Base-by-base conservation (phyloP, 345 rosid species). In the Aquilaria malaccensis region DNA sequence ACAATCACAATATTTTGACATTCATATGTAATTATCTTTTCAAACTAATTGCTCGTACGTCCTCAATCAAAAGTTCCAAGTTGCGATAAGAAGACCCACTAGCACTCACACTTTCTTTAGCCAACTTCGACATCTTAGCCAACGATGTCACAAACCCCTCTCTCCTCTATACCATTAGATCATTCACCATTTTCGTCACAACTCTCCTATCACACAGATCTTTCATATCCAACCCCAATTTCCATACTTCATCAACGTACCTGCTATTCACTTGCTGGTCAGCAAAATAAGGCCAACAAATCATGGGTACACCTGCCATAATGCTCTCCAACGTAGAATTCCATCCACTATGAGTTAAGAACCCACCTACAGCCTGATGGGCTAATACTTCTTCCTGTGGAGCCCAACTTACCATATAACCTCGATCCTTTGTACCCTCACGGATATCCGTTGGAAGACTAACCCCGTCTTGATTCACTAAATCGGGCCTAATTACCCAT, bases 321-420 rank as follows among this genome's bases (percentile, higher is more conserved):
- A 83, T 56, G 64, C 90, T 81, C 70, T 91, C 98, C 67, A 88
- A 10, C 0, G 88, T 88, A 1, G 95, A 91, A 76, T 91, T 91
- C 95, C 96, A 83, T 10, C 95, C 90, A 50, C 79, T 74, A 33
- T 86, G 95, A 0, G 95, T 86, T 49, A 85, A 61, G 52, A 91
- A 86, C 29, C 84, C 89, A 7, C 84, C 88, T 0, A 79, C 33
- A 0, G 98, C 80, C 5, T 30, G 43, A 69, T 88, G 96, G 5
- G 73, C 72, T 64, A 80, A 57, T 13, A 77, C 80, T 9, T 73
- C 76, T 61, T 70, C 63, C 13, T 79, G 82, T 0, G 83, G 83
- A 0, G 76, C 77, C 86, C 83, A 82, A 13, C 41, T 61, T 43
- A 73, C 82, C 37, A 79, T 70, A 58, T 70, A 77, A 4, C 83